Evolutionary conservation across 495 filamentous ascomycete genomes (phyloP), one percentile per base, ranked within the genome.

Genomic region (Penicillium nucicola): DNA sequence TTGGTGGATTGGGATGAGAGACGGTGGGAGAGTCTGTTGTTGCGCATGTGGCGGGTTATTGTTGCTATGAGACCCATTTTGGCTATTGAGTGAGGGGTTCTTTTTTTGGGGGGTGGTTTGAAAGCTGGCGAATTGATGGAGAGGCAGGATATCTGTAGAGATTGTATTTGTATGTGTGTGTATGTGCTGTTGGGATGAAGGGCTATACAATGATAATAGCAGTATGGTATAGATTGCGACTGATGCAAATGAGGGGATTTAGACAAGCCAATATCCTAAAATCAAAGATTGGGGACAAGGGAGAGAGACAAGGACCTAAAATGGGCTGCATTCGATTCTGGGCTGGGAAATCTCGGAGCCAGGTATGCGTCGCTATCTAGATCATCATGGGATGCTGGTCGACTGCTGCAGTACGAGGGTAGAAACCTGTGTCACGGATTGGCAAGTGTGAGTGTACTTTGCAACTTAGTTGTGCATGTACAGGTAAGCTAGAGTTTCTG

Each of bases 1-100:
- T 53, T 52, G 12, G 50, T 49, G 33, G 56, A 53, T 10, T 50
- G 33, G 15, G 37, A 51, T 22, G 59, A 62, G 9, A 58, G 45
- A 36, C 49, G 53, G 32, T 37, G 42, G 2, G 62, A 60, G 20
- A 60, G 37, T 20, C 39, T 52, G 25, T 53, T 56, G 6, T 54
- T 58, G 20, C 56, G 48, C 7, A 65, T 25, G 34, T 45, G 48
- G 48, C 49, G 59, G 2, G 49, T 12, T 3, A 65, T 25, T 5
- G 59, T 54, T 12, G 56, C 40, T 22, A 63, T 60, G 35, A 65
- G 53, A 22, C 62, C 56, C 62, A 65, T 65, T 48, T 33, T 47
- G 12, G 10, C 58, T 17, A 32, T 30, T n/a, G 31, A 30, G 15
- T 18, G 10, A n/a, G n/a, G n/a, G n/a, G n/a, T n/a, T 31, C 18